These are phyloP conservation scores for Cercospora nicotianae DNA, from an alignment of 2,329 filamentous ascomycete genomes.

Conservation along the genomic window DNA sequence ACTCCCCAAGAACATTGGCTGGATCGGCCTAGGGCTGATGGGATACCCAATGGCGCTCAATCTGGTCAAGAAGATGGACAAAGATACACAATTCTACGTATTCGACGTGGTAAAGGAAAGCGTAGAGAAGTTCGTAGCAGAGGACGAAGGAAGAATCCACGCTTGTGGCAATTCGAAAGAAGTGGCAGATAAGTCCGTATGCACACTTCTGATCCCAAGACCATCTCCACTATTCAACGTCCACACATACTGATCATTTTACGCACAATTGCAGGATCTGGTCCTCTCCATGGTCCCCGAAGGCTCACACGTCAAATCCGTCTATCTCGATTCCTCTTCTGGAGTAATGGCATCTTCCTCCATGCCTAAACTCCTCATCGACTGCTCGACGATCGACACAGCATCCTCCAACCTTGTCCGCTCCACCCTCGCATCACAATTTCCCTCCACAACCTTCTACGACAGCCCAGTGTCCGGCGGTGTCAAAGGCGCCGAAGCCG, in stretches of 20 bases:
- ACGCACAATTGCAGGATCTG: slow-evolving; percentile 42
- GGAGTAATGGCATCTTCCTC: slow-evolving; percentile 47
- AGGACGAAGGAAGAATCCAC: slow-evolving; percentile 44
- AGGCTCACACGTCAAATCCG: slow-evolving; percentile 52
- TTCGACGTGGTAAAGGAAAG: slow-evolving; percentile 51
- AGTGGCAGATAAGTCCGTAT: slow-evolving; percentile 53
- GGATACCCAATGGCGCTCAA: slow-evolving; percentile 55
- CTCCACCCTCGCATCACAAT: slow-evolving; percentile 42
- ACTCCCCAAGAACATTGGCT: slow-evolving; percentile 43
- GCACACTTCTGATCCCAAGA: slow-evolving; percentile 18
- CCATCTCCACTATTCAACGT: neutral
- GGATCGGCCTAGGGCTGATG: slow-evolving; percentile 59
- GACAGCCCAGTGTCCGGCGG: slow-evolving; percentile 57
- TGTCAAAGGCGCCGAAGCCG: slow-evolving; percentile 53
- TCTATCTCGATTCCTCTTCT: slow-evolving; percentile 50
- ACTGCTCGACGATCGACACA: slow-evolving; percentile 59
- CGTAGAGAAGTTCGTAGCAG: slow-evolving; percentile 46
- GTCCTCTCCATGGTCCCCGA: slow-evolving; percentile 58
- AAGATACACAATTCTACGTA: slow-evolving; percentile 48
- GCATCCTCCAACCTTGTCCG: slow-evolving; percentile 52
- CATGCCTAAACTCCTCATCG: slow-evolving; percentile 51
- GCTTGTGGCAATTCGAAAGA: slow-evolving; percentile 48
- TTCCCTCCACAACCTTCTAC: slow-evolving; percentile 49
- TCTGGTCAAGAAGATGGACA: slow-evolving; percentile 50
- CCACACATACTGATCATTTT: neutral